A percentile compares a stretch with the other conserved stretches of the same genome.
Evolutionary conservation across 495 filamentous ascomycete species (phyloP).

Genomic region (Saxophila tyrrhenica): DNA sequence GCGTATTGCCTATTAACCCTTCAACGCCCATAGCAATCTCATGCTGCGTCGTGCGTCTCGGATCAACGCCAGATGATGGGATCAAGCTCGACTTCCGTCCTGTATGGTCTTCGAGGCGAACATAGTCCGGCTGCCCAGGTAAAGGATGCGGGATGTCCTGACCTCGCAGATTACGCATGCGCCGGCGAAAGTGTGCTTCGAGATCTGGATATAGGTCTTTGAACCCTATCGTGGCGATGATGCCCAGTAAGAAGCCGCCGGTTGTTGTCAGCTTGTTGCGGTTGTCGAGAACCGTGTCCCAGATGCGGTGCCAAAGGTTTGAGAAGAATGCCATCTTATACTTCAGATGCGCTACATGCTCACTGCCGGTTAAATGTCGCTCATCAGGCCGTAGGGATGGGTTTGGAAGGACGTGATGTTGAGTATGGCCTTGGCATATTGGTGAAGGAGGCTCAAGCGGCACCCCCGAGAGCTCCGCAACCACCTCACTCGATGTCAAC

Average conservation of each 20-base stretch:
- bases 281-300: slow-evolving; percentile 16
- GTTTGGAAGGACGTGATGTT: too few relatives aligned
- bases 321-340: slow-evolving; percentile 3
- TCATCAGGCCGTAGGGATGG: too few relatives aligned
- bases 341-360: not conserved
- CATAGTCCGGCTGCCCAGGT: slow-evolving; percentile 13
- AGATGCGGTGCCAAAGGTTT: slow-evolving; percentile 8
- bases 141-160: slow-evolving; percentile 7
- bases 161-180: slow-evolving; percentile 14
- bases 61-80: not conserved
- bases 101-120: slow-evolving; percentile 41
- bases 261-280: slow-evolving; percentile 24
- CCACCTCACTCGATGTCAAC: not conserved
- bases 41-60: not conserved
- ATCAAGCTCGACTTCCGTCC: slow-evolving; percentile 6
- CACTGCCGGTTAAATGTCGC: not conserved
- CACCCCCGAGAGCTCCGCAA: not conserved
- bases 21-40: slow-evolving; percentile 62
- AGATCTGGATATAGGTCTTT: slow-evolving; percentile 64
- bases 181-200: slow-evolving; percentile 47
- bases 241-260: slow-evolving; percentile 62
- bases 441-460: too few relatives aligned
- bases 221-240: slow-evolving; percentile 58
- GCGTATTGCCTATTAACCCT: slow-evolving; percentile 89
- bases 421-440: too few relatives aligned